A percentile compares a stretch with the other conserved stretches of the same genome.
Conservation (phyloP, 192 early-diverging fungal species). For the Coemansia sp. region DNA sequence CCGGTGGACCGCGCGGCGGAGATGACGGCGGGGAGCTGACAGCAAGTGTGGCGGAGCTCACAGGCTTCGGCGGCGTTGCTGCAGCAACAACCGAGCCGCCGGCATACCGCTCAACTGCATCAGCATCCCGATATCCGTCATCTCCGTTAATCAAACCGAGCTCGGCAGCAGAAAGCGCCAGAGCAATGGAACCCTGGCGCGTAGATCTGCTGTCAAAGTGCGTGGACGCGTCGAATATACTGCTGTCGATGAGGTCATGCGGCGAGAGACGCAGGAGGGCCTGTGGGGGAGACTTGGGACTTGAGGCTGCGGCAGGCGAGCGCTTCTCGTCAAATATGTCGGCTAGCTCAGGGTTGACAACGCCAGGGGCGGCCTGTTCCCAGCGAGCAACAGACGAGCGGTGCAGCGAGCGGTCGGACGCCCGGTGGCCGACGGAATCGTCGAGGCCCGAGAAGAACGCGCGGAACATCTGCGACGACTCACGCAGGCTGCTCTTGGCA, state of each 20-base stretch:
- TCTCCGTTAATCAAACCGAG: constrained; percentile 21
- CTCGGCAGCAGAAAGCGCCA: constrained; percentile 33
- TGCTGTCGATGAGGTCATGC: neutral
- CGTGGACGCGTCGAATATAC: constrained; percentile 7
- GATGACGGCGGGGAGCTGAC: neutral
- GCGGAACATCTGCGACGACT: constrained; percentile 26
- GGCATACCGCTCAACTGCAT: neutral
- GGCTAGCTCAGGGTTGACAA: constrained; percentile 17
- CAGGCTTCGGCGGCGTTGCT: neutral
- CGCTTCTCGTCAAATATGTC: constrained; percentile 20
- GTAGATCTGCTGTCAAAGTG: constrained; percentile 13
- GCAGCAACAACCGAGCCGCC: neutral
- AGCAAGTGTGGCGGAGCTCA: constrained; percentile 2
- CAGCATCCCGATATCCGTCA: too few relatives aligned
- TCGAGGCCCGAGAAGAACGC: constrained; percentile 33
- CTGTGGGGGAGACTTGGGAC: neutral
- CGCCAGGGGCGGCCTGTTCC: constrained; percentile 12
- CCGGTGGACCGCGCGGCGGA: neutral
- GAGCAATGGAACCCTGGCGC: constrained; percentile 14
- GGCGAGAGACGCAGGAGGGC: neutral
- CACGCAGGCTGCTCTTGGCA: constrained; percentile 27
- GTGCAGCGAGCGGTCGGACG: constrained; percentile 10
- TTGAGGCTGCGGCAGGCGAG: neutral
- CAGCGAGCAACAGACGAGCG: constrained; percentile 7
- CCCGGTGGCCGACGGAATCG: neutral